Conservation (phyloP, 495 filamentous ascomycete genomes). For the Penicillium pulvis region DNA sequence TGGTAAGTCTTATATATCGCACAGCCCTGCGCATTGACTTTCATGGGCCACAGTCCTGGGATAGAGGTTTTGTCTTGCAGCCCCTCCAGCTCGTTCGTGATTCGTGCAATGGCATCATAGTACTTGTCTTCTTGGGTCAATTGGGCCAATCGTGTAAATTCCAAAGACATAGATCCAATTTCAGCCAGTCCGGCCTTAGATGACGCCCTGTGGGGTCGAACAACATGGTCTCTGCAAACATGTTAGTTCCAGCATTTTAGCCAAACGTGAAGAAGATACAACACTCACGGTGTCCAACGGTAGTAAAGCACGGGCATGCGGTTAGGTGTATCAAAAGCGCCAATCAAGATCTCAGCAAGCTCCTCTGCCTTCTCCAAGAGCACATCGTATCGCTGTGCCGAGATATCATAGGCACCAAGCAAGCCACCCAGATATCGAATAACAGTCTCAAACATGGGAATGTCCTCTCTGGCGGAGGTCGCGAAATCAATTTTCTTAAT, state of each 20-base stretch:
- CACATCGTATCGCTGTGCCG: conserved; percentile 63
- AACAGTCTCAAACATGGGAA: conserved; percentile 83
- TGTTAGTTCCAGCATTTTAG: conserved; percentile 13
- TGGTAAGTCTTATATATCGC: conserved; percentile 29
- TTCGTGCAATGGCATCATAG: conserved; percentile 92
- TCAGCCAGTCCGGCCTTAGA: conserved; percentile 72
- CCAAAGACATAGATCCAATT: conserved; percentile 86
- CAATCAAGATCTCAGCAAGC: conserved; percentile 85
- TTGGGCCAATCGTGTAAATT: conserved; percentile 93
- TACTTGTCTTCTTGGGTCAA: conserved; percentile 85
- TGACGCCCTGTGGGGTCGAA: conserved; percentile 66
- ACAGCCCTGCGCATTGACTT: conserved; percentile 77
- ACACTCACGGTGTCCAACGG: conserved; percentile 72
- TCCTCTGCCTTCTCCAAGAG: conserved; percentile 87
- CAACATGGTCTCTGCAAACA: conserved; percentile 51
- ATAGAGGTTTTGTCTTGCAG: conserved; percentile 74
- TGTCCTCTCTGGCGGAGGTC: conserved; percentile 61
- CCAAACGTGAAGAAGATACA: not conserved
- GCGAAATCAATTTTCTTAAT: conserved; percentile 89
- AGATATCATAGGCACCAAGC: conserved; percentile 80
- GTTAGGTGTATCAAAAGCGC: conserved; percentile 95
- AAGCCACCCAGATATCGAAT: conserved; percentile 87
- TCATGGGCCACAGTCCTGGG: conserved; percentile 81
- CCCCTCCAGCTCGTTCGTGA: conserved; percentile 82
- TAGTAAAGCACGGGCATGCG: conserved; percentile 91